A percentile compares a stretch with the other conserved stretches of the same genome.
Conservation (phyloP, 371 early-diverging fungal genomes). For the Rhizomucor pusillus region DNA sequence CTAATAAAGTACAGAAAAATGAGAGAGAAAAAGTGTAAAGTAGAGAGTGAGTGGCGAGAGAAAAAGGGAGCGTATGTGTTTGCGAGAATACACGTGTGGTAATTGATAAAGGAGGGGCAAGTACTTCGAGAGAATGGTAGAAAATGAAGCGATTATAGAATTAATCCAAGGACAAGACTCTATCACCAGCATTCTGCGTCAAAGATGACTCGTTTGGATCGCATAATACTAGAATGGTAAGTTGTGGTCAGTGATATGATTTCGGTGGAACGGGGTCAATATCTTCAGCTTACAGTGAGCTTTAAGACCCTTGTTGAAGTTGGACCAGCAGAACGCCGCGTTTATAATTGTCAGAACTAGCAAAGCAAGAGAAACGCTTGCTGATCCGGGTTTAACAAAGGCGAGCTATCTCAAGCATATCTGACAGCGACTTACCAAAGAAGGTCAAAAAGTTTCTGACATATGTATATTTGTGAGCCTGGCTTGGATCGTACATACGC, state of each 20-base stretch:
- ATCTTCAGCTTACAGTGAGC: constrained; percentile 32
- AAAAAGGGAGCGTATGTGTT: background rate
- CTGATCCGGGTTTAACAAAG: constrained; percentile 22
- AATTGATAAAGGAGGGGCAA: background rate
- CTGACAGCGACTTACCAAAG: constrained; percentile 60
- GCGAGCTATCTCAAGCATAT: background rate
- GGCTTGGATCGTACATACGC: constrained; percentile 70
- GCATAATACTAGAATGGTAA: constrained; percentile 18
- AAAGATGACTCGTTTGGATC: constrained; percentile 11
- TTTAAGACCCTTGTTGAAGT: constrained; percentile 85
- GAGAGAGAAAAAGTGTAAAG: background rate
- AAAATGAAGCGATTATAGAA: background rate
- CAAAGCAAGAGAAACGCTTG: constrained; percentile 64
- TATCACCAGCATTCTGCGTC: constrained; percentile 19
- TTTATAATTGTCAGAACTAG: constrained; percentile 70
- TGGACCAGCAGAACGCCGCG: constrained; percentile 65
- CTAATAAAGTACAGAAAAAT: background rate
- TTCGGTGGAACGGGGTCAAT: background rate
- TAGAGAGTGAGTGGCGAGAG: constrained; percentile 1
- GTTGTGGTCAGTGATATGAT: background rate
- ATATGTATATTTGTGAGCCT: constrained; percentile 56
- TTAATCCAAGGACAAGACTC: constrained; percentile 28
- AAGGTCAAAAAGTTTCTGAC: constrained; percentile 81
- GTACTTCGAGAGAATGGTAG: background rate
- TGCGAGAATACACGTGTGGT: background rate